Conservation (phyloP, 805 yeast species). For the Cyberlindnera americana region DNA sequence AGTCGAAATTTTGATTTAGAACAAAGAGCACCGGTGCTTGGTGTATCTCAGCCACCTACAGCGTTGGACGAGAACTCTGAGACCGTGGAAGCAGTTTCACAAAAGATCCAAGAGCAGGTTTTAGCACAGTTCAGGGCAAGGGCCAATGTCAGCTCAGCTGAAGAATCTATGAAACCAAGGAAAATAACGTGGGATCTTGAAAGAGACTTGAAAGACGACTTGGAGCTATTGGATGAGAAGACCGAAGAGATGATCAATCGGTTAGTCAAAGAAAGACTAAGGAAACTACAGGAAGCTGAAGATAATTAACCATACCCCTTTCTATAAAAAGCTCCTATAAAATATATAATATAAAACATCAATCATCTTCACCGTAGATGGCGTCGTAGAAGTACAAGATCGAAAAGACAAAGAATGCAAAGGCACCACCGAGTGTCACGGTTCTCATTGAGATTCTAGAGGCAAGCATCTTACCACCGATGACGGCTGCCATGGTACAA, state of each 20-base stretch:
- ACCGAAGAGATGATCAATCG: conserved; percentile 41
- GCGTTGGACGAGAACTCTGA: conserved; percentile 28
- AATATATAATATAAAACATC: background rate
- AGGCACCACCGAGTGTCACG: conserved; percentile 87
- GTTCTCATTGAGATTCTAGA: conserved; percentile 86
- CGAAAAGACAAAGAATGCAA: conserved; percentile 81
- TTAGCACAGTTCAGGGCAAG: conserved; percentile 21
- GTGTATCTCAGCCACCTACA: conserved; percentile 24
- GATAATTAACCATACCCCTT: background rate
- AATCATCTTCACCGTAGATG: conserved; percentile 11
- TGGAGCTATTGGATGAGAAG: conserved; percentile 35
- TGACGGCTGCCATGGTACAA: conserved; percentile 87
- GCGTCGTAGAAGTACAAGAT: conserved; percentile 77
- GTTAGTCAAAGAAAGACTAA: conserved; percentile 35
- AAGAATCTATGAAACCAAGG: conserved; percentile 10
- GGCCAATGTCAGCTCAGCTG: conserved; percentile 6
- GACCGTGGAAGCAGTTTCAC: conserved; percentile 36
- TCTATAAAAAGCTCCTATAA: background rate
- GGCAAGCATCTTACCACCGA: conserved; percentile 91
- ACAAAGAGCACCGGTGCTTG: conserved; percentile 14
- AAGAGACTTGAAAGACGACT: conserved; percentile 35
- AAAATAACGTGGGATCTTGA: conserved; percentile 35
- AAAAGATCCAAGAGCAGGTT: conserved; percentile 27
- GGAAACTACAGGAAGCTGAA: background rate
- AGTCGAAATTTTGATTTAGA: conserved; percentile 24